Evolutionary conservation across 352 stramenopile species (phyloP).

Genomic region (Peronosclerospora sorghi): DNA sequence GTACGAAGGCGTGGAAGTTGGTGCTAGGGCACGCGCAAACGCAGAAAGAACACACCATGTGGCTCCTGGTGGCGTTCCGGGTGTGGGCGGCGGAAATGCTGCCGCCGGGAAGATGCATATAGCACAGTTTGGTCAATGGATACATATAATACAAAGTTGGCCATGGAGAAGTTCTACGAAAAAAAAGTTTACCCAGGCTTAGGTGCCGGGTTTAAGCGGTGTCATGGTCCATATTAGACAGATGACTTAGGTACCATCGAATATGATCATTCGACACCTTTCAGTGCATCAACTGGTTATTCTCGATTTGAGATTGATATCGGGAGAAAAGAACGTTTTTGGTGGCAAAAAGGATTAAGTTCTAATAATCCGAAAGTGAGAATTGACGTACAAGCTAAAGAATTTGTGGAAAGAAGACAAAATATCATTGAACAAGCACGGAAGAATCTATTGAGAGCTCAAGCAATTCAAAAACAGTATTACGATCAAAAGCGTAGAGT

Average conservation of each 20-base stretch:
- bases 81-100: too few species aligned
- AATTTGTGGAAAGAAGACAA: background rate
- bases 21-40: too few species aligned
- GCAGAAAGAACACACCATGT: too few species aligned
- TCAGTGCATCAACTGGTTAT: background rate
- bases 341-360: background rate
- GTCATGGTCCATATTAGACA: constrained; percentile 6
- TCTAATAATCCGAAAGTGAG: background rate
- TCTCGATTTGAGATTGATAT: background rate
- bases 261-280: constrained; percentile 3
- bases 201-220: too few species aligned
- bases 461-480: background rate
- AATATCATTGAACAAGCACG: background rate
- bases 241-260: constrained; percentile 1
- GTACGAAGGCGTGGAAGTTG: too few species aligned
- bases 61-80: too few species aligned
- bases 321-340: background rate
- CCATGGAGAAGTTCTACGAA: too few species aligned
- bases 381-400: background rate
- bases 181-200: too few species aligned
- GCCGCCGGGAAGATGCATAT: too few species aligned
- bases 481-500: background rate
- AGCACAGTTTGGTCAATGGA: too few species aligned
- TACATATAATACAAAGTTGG: too few species aligned
- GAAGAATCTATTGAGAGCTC: background rate